Percentiles rank a stretch among this genome's conserved stretches.
These are phyloP conservation scores for Gypsophila paniculata DNA, from an alignment of 179 eudicot species.

Conservation along the genomic window DNA sequence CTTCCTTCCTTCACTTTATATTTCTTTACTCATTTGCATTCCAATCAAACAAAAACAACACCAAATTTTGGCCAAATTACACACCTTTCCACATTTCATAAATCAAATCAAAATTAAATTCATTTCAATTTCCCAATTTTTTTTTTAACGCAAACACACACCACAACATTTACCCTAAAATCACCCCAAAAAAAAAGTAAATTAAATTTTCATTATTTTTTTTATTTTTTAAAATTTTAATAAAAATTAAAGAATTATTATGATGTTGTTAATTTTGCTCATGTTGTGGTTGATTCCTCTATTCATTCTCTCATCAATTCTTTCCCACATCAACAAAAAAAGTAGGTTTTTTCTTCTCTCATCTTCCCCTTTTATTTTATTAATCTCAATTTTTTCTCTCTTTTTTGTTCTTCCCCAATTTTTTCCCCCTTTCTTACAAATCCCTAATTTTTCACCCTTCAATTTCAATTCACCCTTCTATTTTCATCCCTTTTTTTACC, in stretches of 20 bases:
- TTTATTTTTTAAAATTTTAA: too few relatives aligned
- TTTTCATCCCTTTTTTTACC: constrained; percentile 1
- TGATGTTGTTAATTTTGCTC: constrained; percentile 1
- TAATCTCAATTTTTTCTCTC: constrained; percentile 13
- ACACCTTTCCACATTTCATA: neutral
- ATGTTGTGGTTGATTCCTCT: constrained; percentile 17
- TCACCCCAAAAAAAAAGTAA: neutral
- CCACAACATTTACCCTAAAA: neutral
- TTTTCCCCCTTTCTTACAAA: constrained; percentile 20
- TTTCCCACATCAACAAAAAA: constrained; percentile 19
- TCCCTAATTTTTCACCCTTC: constrained; percentile 26
- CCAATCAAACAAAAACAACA: neutral
- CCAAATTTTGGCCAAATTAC: too few relatives aligned
- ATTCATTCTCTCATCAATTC: constrained; percentile 19
- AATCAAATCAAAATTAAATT: constrained; percentile 3
- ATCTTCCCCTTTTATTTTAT: neutral
- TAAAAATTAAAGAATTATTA: constrained; percentile 6
- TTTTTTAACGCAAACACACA: neutral
- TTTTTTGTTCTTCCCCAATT: constrained; percentile 19
- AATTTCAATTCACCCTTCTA: neutral
- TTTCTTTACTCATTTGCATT: neutral
- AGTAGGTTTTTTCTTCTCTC: constrained; percentile 23
- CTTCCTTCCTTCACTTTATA: neutral
- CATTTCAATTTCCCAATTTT: neutral
- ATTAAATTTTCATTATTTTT: neutral